Evolutionary conservation across 257 asterid species (phyloP).

Genomic region (Schizonepeta tenuifolia): DNA sequence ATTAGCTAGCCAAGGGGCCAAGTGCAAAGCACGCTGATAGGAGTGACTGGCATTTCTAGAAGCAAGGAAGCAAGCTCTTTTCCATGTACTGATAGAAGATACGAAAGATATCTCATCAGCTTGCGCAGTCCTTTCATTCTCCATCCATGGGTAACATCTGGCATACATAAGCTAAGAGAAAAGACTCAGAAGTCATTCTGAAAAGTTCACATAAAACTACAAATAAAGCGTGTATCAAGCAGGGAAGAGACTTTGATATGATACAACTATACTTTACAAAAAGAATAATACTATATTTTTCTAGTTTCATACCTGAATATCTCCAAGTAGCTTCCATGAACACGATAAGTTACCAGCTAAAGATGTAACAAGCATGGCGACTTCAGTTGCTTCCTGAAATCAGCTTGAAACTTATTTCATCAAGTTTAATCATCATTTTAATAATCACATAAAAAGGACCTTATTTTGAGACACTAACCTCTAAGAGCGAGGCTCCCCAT

Average conservation of each 20-base stretch:
- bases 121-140: conserved; percentile 45
- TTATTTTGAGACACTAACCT: conserved; percentile 56
- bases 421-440: conserved; percentile 29
- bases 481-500: conserved; percentile 93
- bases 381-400: conserved; percentile 85
- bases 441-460: conserved; percentile 28
- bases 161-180: conserved; percentile 78
- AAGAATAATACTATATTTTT: background rate
- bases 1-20: conserved; percentile 95
- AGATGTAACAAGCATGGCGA: conserved; percentile 55
- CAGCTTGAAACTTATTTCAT: conserved; percentile 35
- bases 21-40: conserved; percentile 90
- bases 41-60: conserved; percentile 73
- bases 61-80: conserved; percentile 64
- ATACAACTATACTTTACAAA: conserved; percentile 4
- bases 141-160: conserved; percentile 89
- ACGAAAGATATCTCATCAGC: conserved; percentile 61
- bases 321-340: conserved; percentile 95
- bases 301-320: conserved; percentile 71
- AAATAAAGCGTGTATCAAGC: conserved; percentile 14
- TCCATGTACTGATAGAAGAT: conserved; percentile 75
- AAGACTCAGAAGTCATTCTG: conserved; percentile 33
- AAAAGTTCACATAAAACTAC: conserved; percentile 29
- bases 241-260: conserved; percentile 11
- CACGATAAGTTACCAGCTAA: conserved; percentile 75